Conservation (phyloP, 805 yeast species). For the Lipomyces orientalis region DNA sequence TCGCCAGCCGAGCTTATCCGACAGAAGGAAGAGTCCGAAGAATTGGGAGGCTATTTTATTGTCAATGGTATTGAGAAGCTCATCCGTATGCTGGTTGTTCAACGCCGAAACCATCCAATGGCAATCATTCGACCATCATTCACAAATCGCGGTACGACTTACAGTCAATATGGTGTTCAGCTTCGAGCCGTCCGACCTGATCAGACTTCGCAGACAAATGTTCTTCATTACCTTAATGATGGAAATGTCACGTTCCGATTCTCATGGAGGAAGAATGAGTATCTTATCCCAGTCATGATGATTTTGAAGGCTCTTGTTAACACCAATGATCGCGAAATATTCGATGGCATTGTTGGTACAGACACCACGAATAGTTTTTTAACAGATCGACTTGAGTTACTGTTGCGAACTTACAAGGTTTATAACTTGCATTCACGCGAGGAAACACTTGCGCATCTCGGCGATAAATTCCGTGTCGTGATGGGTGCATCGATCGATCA, state of each 20-base stretch:
- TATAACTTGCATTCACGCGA: constrained; percentile 78
- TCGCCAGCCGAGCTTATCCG: constrained; percentile 82
- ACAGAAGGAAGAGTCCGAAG: constrained; percentile 89
- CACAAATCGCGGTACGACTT: constrained; percentile 89
- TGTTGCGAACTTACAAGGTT: constrained; percentile 84
- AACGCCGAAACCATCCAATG: constrained; percentile 97
- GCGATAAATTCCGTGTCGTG: constrained; percentile 94
- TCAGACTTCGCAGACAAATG: constrained; percentile 97
- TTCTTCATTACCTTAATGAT: constrained; percentile 91
- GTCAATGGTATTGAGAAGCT: constrained; percentile 97
- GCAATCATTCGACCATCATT: constrained; percentile 95
- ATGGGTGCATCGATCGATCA: constrained; percentile 87
- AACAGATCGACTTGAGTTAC: constrained; percentile 95
- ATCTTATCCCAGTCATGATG: constrained; percentile 90
- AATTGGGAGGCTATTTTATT: constrained; percentile 93
- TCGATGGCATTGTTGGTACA: constrained; percentile 93
- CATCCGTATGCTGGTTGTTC: constrained; percentile 96
- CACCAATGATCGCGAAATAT: constrained; percentile 91
- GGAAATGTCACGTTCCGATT: constrained; percentile 97
- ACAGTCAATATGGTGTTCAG: constrained; percentile 90
- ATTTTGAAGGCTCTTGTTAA: constrained; percentile 87
- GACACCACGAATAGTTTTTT: constrained; percentile 87
- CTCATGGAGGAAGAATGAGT: constrained; percentile 96
- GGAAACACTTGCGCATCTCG: constrained; percentile 91
- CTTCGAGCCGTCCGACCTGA: constrained; percentile 94